Evolutionary conservation across 805 yeast species (phyloP).

Genomic region (Kuraishia piskuri): DNA sequence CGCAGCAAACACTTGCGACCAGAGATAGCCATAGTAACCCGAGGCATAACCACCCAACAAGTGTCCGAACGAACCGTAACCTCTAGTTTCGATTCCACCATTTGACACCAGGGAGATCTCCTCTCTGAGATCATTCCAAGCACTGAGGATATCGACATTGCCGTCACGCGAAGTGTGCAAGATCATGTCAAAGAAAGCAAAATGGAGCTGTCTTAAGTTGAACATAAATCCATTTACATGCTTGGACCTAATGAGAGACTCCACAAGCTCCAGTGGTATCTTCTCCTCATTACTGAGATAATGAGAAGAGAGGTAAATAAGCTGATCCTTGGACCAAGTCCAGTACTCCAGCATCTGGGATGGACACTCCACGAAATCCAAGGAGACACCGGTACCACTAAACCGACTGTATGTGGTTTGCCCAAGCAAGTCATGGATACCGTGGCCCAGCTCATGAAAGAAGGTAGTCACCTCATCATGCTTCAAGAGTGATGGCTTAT

Average conservation of each 20-base stretch:
- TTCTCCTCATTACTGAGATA: constrained; percentile 46
- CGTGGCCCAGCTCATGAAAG: constrained; percentile 88
- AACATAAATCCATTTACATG: constrained; percentile 70
- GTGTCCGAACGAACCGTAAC: constrained; percentile 74
- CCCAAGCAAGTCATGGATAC: constrained; percentile 72
- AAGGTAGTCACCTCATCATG: constrained; percentile 76
- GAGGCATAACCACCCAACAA: constrained; percentile 80
- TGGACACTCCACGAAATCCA: constrained; percentile 90
- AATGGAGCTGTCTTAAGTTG: constrained; percentile 69
- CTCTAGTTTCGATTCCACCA: constrained; percentile 49
- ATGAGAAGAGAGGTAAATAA: constrained; percentile 55
- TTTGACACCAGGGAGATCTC: constrained; percentile 50
- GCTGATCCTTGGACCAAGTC: constrained; percentile 68
- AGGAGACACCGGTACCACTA: constrained; percentile 68
- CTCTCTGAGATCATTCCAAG: constrained; percentile 63
- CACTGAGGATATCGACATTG: constrained; percentile 39
- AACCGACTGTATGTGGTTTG: constrained; percentile 56
- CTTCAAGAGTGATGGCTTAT: constrained; percentile 66
- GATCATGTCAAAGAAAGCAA: constrained; percentile 69
- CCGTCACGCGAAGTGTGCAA: constrained; percentile 44
- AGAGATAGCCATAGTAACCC: constrained; percentile 80
- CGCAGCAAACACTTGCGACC: constrained; percentile 80
- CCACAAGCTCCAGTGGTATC: constrained; percentile 48
- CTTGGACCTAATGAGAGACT: constrained; percentile 52
- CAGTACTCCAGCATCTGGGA: constrained; percentile 85